phyloP scores from a whole-genome alignment of 1,284 basidiomycete species.

The Pascua sp. region DNA sequence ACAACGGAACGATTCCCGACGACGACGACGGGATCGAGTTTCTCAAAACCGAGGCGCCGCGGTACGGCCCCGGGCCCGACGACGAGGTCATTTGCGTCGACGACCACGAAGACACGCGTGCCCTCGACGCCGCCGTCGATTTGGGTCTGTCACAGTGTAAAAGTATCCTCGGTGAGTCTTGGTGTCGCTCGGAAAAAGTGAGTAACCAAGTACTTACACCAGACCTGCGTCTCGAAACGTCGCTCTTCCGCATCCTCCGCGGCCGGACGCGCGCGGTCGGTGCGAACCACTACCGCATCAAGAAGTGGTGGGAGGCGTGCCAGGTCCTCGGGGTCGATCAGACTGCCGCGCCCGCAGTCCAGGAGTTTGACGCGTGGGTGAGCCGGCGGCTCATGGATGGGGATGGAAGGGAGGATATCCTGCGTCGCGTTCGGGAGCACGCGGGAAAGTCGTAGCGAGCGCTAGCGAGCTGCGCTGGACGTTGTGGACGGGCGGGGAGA shows the following conservation, averaged over 20 bases:
- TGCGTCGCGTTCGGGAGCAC: not conserved
- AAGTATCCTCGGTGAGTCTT: not conserved
- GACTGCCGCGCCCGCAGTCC: not conserved
- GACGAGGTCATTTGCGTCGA: not conserved
- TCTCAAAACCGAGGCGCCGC: not conserved
- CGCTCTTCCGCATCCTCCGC: slow-evolving; percentile 2
- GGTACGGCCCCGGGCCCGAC: not conserved
- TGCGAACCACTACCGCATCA: not conserved
- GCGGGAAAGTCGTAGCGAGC: no score
- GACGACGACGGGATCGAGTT: not conserved
- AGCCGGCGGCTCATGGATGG: not conserved
- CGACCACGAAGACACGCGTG: not conserved
- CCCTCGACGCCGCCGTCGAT: not conserved
- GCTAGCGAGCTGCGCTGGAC: no score
- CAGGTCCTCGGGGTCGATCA: not conserved
- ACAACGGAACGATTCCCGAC: not conserved
- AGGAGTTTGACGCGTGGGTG: slow-evolving; percentile 2
- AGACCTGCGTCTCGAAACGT: not conserved
- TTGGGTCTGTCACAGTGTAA: not conserved
- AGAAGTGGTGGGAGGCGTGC: not conserved
- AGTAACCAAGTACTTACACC: no score
- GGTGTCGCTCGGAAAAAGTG: no score
- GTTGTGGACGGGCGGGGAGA: no score
- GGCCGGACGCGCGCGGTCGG: not conserved
- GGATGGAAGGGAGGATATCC: not conserved